Base-by-base conservation (phyloP, 768 basidiomycete species). In the Tylopilus balloui region DNA sequence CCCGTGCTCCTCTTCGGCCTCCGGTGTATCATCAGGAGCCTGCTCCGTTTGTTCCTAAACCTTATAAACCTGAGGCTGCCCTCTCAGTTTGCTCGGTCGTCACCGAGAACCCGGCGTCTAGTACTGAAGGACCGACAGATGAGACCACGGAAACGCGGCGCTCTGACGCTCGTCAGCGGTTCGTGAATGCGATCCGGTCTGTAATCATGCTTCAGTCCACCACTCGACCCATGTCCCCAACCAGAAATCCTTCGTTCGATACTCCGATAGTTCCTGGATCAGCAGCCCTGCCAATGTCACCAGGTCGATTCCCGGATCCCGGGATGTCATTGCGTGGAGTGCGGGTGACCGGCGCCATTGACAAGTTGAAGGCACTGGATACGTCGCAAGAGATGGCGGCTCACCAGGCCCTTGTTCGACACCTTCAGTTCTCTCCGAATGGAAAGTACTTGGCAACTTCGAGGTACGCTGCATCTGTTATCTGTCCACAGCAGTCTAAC, bases 391-490 rank as follows among this genome's bases (percentile, higher is more conserved):
- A 72, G 41, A 55, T 76, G 42, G 68, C 62, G 19, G 71, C 73
- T 17, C 78, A 79, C 46, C 65, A 68, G 37, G 79, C 78, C 6
- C 70, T 80, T 21, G 78, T 79, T 17, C 63, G 77, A 40, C 77
- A 79, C 54, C 59, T 79, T 39, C 77, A 80, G 50, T 79, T 79
- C 59, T 79, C 79, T 13, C 79, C 78, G 5, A 73, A 77, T 53
- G 78, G 78, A 31, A 70, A 71, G 54, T 77, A 72, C 56, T 54
- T 79, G 52, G 78, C 79, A 3, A 79, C 79, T 2, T 78, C 79
- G 27, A 78, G 78, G 70, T 73, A 48, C 24, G 67, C 53, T 37
- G 35, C 10, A 13, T n/a, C 19, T 42, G 25, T 28, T 48, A 51
- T 32, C 12, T 40, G 25, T 29, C 34, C 19, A 27, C 55, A 46